Evolutionary conservation across 306 rosid species (phyloP), one percentile per base, ranked within the genome.

Genomic region (Carpinus viminea): DNA sequence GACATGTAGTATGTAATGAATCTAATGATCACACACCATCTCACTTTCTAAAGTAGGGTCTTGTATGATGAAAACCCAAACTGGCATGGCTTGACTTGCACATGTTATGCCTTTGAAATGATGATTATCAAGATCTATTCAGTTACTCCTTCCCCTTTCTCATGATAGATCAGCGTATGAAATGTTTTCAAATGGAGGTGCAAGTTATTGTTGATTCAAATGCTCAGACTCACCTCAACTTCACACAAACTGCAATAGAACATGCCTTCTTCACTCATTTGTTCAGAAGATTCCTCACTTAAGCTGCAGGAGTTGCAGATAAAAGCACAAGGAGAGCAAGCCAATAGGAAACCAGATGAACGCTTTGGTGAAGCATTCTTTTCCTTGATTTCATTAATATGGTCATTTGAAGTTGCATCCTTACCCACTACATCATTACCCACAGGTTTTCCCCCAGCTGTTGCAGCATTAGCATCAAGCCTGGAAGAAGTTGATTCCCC

Each of bases 171-270:
- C 61, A 64, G 71, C 13, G 15, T 8, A 26, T 46, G 70, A 68
- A 16, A 69, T 31, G 43, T 55, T 4, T 51, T 41, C 31, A 55
- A 56, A 10, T 9, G 20, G 60, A 70, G 71, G 53, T 52, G 43
- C 7, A 79, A 74, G 3, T 7, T 9, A 77, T 17, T 12, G 68
- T 12, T 24, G 21, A 79, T 51, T 9, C 41, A 82, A 76, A 79
- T 74, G 70, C 75, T 26, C 79, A 68, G 50, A 84, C 96, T 41
- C 81, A 95, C 98, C 99, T 95, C 99, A 76, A 93, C 99, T 91
- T 95, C 97, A 87, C 99, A 95, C 86, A 95, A 86, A 82, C 94
- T 95, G 89, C 99, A 95, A 79, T 86, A 95, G 86, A 95, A 93
- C 98, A 90, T 93, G 87, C 98, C 98, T 79, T 92, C 98, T 87